Base-by-base conservation (phyloP, 2,329 filamentous ascomycete species). In the Emericellopsis cladophorae region DNA sequence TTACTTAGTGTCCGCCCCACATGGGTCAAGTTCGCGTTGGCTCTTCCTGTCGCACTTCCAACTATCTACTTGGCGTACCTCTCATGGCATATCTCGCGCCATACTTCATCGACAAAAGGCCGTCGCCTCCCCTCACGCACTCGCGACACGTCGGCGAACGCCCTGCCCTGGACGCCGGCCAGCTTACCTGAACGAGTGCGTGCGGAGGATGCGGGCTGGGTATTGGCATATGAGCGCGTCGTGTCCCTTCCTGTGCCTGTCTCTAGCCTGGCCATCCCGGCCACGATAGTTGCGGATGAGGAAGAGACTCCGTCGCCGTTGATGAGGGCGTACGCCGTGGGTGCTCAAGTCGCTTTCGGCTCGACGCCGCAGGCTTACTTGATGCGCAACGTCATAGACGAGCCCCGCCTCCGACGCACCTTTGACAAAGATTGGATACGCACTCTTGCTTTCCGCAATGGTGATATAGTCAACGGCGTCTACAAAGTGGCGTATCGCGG, bases 361-460 rank as follows among this genome's bases (percentile, higher is more conserved):
- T 52, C 51, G 48, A 57, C 56, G 4, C 58, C 59, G 2, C 55
- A 58, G 44, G 56, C 56, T 5, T 44, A 54, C 4, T 16, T 54
- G 2, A 53, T 61, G 31, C 47, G 53, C 26, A 34, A 45, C 11
- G 39, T 54, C 14, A 40, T 56, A 14, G 39, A 45, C 3, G 49
- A 55, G 15, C 38, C 40, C 7, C 41, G 43, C 2, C 44, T 43
- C 23, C 44, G 40, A 11, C 42, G 38, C 15, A 55, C 50, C 10
- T 58, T 60, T 38, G 49, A 51, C 22, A 14, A 43, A 4, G 41
- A 40, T 15, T 50, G 48, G 43, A 52, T 60, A 15, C 34, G 41
- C 1, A 24, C 24, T 7, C 42, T 56, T 3, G 21, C 21, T 2
- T 58, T 61, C 32, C 24, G 34, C 11, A 15, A 40, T 2, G 55